A percentile compares a stretch with the other conserved stretches of the same genome.
phyloP scores from a whole-genome alignment of 495 filamentous ascomycete species.

The Aspergillus nidulans region DNA sequence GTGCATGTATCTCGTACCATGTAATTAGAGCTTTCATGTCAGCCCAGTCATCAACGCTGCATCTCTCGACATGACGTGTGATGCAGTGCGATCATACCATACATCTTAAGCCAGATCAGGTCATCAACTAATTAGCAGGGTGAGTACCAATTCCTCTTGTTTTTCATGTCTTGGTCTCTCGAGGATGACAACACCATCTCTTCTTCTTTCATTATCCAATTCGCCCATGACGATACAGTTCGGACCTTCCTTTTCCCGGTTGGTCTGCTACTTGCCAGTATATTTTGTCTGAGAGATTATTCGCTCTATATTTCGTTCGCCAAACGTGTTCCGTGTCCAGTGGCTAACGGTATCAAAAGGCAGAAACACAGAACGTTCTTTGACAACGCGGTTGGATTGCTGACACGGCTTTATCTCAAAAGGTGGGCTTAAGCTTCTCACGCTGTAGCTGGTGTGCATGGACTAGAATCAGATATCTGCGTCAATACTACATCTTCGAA shows the following conservation, averaged over 20 bases:
- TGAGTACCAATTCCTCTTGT: slow-evolving; percentile 25
- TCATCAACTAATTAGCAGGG: slow-evolving; percentile 17
- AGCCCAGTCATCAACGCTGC: neutral
- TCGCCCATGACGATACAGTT: slow-evolving; percentile 88
- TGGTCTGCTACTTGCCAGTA: slow-evolving; percentile 98
- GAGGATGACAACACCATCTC: slow-evolving; percentile 77
- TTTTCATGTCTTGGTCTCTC: slow-evolving; percentile 25
- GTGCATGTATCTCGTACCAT: too few relatives aligned
- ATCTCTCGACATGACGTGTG: neutral
- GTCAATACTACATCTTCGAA: neutral
- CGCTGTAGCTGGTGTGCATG: too few relatives aligned
- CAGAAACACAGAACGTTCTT: neutral
- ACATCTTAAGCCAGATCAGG: slow-evolving; percentile 19
- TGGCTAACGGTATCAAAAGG: slow-evolving; percentile 8
- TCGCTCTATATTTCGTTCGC: neutral
- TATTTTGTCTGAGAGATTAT: slow-evolving; percentile 73
- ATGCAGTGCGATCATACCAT: slow-evolving; percentile 12
- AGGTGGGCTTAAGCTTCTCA: too few relatives aligned
- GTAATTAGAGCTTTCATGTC: too few relatives aligned
- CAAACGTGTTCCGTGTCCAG: neutral
- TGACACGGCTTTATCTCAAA: neutral
- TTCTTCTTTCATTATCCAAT: slow-evolving; percentile 91
- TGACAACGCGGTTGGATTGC: neutral
- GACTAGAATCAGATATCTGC: too few relatives aligned
- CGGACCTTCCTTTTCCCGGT: slow-evolving; percentile 63